A percentile compares a stretch with the other conserved stretches of the same genome.
These are phyloP conservation scores for Cucumis cinereus DNA, from an alignment of 306 rosid genomes.

Conservation along the genomic window DNA sequence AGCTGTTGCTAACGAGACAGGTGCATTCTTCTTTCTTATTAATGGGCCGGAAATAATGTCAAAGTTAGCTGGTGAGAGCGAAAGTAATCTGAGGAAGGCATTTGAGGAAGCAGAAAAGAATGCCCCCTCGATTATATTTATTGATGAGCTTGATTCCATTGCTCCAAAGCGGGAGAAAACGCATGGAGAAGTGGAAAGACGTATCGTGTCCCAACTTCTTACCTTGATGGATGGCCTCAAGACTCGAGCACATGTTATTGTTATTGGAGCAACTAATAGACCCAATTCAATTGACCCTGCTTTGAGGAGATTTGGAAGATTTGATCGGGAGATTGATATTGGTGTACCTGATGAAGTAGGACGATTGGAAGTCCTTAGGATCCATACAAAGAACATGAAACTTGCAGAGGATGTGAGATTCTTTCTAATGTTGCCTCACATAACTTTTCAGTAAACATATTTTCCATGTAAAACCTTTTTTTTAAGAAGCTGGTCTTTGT, in stretches of 20 bases:
- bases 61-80: conserved; percentile 65
- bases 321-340: conserved; percentile 60
- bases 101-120: conserved; percentile 68
- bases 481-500: neutral
- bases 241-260: conserved; percentile 43
- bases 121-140: conserved; percentile 60
- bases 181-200: conserved; percentile 64
- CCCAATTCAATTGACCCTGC: conserved; percentile 60
- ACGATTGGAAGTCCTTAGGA: conserved; percentile 56
- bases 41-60: conserved; percentile 72
- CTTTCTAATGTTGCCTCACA: neutral
- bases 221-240: conserved; percentile 73
- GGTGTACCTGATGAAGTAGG: conserved; percentile 68
- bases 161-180: conserved; percentile 72
- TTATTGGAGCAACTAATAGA: conserved; percentile 59
- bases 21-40: conserved; percentile 58
- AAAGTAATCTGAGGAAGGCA: conserved; percentile 60
- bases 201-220: conserved; percentile 57
- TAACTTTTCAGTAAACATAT: neutral
- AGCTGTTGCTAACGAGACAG: conserved; percentile 71
- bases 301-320: conserved; percentile 56
- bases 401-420: conserved; percentile 48
- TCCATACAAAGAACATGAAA: conserved; percentile 64
- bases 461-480: neutral
- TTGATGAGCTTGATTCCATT: conserved; percentile 57